These are phyloP conservation scores for Solanum chmielewskii DNA, from an alignment of 257 asterid genomes.

Conservation along the genomic window DNA sequence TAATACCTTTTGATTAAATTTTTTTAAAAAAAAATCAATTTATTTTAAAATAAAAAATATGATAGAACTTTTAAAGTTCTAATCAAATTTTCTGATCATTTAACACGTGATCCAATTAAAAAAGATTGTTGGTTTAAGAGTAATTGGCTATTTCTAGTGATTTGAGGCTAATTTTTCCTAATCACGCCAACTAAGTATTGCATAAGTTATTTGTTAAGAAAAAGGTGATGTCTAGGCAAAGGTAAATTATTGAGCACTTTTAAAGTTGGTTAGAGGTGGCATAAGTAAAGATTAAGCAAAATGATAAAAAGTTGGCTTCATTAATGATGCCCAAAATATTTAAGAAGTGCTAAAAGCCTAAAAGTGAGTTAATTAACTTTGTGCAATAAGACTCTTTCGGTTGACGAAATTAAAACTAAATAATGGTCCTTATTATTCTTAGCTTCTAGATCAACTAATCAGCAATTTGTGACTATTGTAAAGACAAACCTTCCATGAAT, in stretches of 20 bases:
- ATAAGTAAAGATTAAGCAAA: slow-evolving; percentile 19
- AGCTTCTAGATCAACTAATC: neutral
- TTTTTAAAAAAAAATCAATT: too few relatives aligned
- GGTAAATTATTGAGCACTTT: slow-evolving; percentile 1
- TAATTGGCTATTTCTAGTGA: neutral
- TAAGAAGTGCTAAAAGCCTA: neutral
- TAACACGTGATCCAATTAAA: too few relatives aligned
- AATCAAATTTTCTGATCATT: too few relatives aligned
- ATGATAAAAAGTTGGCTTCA: slow-evolving; percentile 1
- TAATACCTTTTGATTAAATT: too few relatives aligned
- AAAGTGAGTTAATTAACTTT: neutral
- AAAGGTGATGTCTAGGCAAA: slow-evolving; percentile 1
- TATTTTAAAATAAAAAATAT: too few relatives aligned
- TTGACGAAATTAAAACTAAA: neutral
- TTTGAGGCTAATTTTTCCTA: neutral
- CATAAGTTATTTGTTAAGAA: neutral
- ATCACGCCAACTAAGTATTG: neutral
- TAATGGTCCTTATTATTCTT: neutral
- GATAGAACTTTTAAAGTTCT: too few relatives aligned
- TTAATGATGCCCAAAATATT: neutral
- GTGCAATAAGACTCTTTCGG: neutral
- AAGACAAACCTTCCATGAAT: neutral
- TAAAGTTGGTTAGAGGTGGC: slow-evolving; percentile 4
- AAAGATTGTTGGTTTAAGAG: neutral
- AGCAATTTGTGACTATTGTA: neutral